A percentile compares a stretch with the other conserved stretches of the same genome.
Conservation (phyloP, 1,284 basidiomycete species). For the Rugiboletus extremiorientalis region DNA sequence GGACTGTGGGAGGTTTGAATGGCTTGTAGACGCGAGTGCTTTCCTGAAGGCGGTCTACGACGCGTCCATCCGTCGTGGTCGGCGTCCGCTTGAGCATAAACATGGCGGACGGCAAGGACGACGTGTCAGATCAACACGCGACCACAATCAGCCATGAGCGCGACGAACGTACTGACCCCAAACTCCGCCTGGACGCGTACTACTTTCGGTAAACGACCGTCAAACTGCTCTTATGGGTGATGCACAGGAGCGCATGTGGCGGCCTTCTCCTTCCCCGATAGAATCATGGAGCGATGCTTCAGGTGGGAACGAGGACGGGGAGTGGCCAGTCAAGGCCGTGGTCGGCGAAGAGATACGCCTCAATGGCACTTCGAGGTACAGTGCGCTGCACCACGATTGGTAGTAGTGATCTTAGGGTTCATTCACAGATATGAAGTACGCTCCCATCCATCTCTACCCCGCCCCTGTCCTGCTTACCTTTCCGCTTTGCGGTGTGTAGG, state of each 20-base stretch:
- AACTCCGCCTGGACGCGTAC: no score
- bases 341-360: constrained; percentile 41
- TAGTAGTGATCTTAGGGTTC: constrained; percentile 2
- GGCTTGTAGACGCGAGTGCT: constrained; percentile 73
- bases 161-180: no score
- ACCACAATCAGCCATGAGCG: constrained; percentile 3
- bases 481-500: constrained; percentile 27
- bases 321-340: constrained; percentile 38
- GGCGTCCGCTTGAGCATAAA: constrained; percentile 70
- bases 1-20: constrained; percentile 72
- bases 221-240: background rate
- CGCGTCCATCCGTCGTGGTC: constrained; percentile 64
- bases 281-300: constrained; percentile 37
- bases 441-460: background rate
- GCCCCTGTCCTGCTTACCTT: background rate
- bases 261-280: constrained; percentile 32
- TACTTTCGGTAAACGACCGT: no score
- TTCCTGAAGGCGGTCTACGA: constrained; percentile 65
- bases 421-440: constrained; percentile 36
- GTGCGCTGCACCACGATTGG: background rate
- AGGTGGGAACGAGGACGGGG: constrained; percentile 28
- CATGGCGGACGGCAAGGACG: background rate
- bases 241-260: constrained; percentile 25
- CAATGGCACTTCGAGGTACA: constrained; percentile 34
- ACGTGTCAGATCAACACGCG: constrained; percentile 21